Conservation (phyloP, 805 yeast species). For the Metschnikowia dekortorum region DNA sequence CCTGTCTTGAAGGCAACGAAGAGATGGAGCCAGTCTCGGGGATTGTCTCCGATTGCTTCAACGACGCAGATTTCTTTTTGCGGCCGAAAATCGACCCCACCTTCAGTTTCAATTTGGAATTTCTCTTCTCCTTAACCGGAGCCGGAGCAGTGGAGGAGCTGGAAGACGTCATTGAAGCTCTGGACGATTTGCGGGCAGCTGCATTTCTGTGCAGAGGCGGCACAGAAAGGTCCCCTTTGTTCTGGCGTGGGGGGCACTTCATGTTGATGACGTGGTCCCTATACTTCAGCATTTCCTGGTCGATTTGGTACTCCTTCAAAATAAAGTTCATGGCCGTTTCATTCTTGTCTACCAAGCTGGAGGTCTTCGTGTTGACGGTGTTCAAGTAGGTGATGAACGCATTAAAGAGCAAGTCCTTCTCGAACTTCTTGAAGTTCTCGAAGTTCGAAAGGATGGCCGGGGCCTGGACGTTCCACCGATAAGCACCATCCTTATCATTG, state of each 20-base stretch:
- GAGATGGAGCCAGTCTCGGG: slow-evolving; percentile 32
- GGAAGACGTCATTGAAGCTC: slow-evolving; percentile 10
- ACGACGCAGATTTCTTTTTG: slow-evolving; percentile 42
- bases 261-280: slow-evolving; percentile 30
- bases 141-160: slow-evolving; percentile 16
- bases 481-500: slow-evolving; percentile 34
- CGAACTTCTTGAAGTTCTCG: slow-evolving; percentile 61
- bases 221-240: not conserved
- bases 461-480: slow-evolving; percentile 73
- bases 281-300: slow-evolving; percentile 35
- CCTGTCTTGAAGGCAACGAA: slow-evolving; percentile 15
- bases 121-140: slow-evolving; percentile 26
- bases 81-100: slow-evolving; percentile 75
- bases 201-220: not conserved
- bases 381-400: slow-evolving; percentile 60
- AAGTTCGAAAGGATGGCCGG: slow-evolving; percentile 72
- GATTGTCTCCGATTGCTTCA: slow-evolving; percentile 21
- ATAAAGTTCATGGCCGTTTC: slow-evolving; percentile 66
- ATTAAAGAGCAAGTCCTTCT: slow-evolving; percentile 57
- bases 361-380: slow-evolving; percentile 22
- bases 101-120: slow-evolving; percentile 54
- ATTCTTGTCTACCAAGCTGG: slow-evolving; percentile 31
- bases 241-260: slow-evolving; percentile 6
- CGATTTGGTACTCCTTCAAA: slow-evolving; percentile 42
- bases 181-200: not conserved